Conservation (phyloP, 2,329 filamentous ascomycete species). For the Sclerotinia trifoliorum region DNA sequence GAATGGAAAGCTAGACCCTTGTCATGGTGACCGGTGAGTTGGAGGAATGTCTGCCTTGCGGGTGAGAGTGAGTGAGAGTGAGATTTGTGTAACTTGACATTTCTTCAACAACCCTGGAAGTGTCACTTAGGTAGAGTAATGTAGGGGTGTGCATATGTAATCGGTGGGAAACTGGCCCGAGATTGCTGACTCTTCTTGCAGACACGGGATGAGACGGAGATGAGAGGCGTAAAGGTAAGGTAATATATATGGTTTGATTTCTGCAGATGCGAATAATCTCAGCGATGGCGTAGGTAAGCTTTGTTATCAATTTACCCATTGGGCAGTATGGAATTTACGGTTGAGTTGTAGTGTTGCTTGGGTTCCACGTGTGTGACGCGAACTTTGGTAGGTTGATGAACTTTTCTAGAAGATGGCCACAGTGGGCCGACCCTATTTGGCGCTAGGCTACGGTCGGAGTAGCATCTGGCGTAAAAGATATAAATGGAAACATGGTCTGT, state of each 20-base stretch:
- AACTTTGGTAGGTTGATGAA: not conserved
- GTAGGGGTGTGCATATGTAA: slow-evolving; percentile 4
- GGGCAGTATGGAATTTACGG: not conserved
- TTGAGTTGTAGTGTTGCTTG: not conserved
- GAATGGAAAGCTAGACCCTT: not conserved
- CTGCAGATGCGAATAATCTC: not conserved
- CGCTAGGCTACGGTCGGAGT: not conserved
- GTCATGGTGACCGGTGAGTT: not conserved
- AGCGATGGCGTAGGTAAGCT: not conserved
- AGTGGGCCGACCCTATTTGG: not conserved
- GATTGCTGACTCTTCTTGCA: slow-evolving; percentile 7
- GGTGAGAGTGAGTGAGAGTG: slow-evolving; percentile 19
- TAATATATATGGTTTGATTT: not conserved
- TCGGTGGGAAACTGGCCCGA: slow-evolving; percentile 10
- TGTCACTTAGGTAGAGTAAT: not conserved
- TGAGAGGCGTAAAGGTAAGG: not conserved
- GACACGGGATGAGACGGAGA: slow-evolving; percentile 16
- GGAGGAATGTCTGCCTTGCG: slow-evolving; percentile 3
- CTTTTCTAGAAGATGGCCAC: slow-evolving; percentile 9
- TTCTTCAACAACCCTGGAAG: not conserved
- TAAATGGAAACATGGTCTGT: slow-evolving; percentile 10
- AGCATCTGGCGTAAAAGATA: not conserved
- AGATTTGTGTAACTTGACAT: not conserved
- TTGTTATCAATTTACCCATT: not conserved
- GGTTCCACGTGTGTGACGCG: not conserved